Base-by-base conservation (phyloP, 2,329 filamentous ascomycete genomes). In the Bipolaris sorokiniana region DNA sequence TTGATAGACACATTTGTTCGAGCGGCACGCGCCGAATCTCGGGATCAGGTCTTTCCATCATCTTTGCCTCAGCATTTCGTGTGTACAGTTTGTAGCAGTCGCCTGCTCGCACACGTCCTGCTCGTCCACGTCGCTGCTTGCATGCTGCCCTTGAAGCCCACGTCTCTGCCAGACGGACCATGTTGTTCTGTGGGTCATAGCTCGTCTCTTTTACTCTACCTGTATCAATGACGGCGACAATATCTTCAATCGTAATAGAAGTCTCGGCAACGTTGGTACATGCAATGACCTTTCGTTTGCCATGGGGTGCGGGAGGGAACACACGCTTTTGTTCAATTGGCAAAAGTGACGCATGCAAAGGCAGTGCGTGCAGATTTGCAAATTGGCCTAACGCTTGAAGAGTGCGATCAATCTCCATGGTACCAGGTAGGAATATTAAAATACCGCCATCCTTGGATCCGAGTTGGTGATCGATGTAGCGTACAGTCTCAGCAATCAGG, bases 191-290 rank as follows among this genome's bases (percentile, higher is more conserved):
- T 0, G 92, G 87, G 73, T 98, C 95, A 68, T 93, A 98, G 72
- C 91, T 94, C 0, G 93, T 99, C 77, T 99, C 94, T 73, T 99
- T 99, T 58, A 99, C 95, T 51, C 92, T 88, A 26, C 95, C 95
- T 10, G 90, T 95, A 74, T 99, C 95, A 62, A 99, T 94, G 44
- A 99, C 95, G 2, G 91, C 94, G 2, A 98, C 90, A 51, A 99
- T 91, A 72, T 99, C 95, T 72, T 97, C 93, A 58, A 99, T 99
- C 0, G 95, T 99, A 74, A 99, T 98, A 2, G 95, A 98, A 0
- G 95, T 99, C 76, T 99, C 95, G 1, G 95, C 95, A 2, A 99
- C 94, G 69, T 99, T 99, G 42, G 95, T 99, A 1, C 95, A 91
- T 6, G 94, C 91, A 33, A 99, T 90, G 11, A 99, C 86, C 77